Conservation (phyloP, 306 rosid genomes). For the Cyclanthera cordifolia region DNA sequence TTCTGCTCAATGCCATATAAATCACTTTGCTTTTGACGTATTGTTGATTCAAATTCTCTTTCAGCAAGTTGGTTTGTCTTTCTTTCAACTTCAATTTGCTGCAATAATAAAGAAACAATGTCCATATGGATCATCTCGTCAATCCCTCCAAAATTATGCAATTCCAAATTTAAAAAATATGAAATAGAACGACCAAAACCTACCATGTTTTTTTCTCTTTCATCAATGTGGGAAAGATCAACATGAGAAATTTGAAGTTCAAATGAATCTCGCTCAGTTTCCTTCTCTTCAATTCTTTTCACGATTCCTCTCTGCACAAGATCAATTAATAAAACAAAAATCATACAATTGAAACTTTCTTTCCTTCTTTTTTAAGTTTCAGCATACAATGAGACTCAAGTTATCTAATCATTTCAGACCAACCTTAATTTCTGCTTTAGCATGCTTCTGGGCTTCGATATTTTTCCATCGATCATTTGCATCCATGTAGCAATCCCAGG, state of each 20-base stretch:
- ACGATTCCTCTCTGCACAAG: conserved; percentile 43
- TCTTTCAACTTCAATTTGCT: conserved; percentile 62
- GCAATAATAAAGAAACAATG: conserved; percentile 18
- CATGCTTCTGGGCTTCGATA: conserved; percentile 47
- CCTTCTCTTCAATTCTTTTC: conserved; percentile 62
- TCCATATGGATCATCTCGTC: background rate
- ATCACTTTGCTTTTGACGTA: conserved; percentile 47
- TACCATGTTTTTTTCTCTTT: conserved; percentile 71
- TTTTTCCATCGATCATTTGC: conserved; percentile 58
- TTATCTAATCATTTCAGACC: conserved; percentile 13
- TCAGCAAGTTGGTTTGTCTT: conserved; percentile 53
- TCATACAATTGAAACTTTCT: background rate
- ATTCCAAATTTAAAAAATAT: conserved; percentile 16
- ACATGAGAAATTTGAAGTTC: conserved; percentile 45
- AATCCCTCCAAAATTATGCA: background rate
- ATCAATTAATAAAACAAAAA: background rate
- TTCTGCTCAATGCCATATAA: conserved; percentile 45
- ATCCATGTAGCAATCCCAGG: conserved; percentile 53
- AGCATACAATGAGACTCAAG: background rate
- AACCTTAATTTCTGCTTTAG: conserved; percentile 57
- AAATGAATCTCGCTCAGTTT: conserved; percentile 37
- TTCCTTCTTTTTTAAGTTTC: background rate
- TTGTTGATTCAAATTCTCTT: conserved; percentile 63
- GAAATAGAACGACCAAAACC: conserved; percentile 20
- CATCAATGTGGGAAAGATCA: conserved; percentile 54